Evolutionary conservation across 441 rosid genomes (phyloP).

Genomic region (Euphorbia schlechtendalii): DNA sequence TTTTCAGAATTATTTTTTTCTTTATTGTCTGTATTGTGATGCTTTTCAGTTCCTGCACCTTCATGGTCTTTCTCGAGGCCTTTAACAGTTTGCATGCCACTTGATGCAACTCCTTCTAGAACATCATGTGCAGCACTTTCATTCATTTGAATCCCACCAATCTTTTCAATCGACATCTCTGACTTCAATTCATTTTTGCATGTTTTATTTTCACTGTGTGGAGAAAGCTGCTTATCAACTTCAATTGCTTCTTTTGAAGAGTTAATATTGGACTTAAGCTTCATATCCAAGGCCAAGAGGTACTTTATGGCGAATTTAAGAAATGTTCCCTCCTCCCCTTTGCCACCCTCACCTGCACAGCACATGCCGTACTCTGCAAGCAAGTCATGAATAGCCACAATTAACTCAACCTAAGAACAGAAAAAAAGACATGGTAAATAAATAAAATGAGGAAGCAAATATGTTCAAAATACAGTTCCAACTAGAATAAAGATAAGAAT

Average conservation of each 20-base stretch:
- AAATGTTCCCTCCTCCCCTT: constrained; percentile 89
- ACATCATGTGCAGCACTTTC: constrained; percentile 33
- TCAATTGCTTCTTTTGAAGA: constrained; percentile 45
- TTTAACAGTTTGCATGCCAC: constrained; percentile 18
- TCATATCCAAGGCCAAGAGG: constrained; percentile 89
- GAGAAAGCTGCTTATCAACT: constrained; percentile 28
- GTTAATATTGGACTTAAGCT: constrained; percentile 63
- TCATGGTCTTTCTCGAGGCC: constrained; percentile 24
- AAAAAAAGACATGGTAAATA: constrained; percentile 12
- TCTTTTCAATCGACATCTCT: constrained; percentile 35
- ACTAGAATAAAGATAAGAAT: constrained; percentile 21
- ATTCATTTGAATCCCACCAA: constrained; percentile 33
- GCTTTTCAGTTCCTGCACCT: constrained; percentile 25
- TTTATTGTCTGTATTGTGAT: constrained; percentile 25
- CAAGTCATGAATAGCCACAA: constrained; percentile 83
- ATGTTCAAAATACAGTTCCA: not conserved
- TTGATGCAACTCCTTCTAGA: constrained; percentile 29
- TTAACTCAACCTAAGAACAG: constrained; percentile 68
- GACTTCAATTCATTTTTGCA: constrained; percentile 34
- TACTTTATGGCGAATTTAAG: constrained; percentile 94
- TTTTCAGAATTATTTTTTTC: constrained; percentile 35
- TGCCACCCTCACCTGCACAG: constrained; percentile 72
- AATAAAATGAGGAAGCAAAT: constrained; percentile 14
- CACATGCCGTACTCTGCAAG: constrained; percentile 96
- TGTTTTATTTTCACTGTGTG: constrained; percentile 27